Evolutionary conservation across 2,329 filamentous ascomycete genomes (phyloP), one percentile per base, ranked within the genome.

Genomic region (Myriosclerotinia scirpicola): DNA sequence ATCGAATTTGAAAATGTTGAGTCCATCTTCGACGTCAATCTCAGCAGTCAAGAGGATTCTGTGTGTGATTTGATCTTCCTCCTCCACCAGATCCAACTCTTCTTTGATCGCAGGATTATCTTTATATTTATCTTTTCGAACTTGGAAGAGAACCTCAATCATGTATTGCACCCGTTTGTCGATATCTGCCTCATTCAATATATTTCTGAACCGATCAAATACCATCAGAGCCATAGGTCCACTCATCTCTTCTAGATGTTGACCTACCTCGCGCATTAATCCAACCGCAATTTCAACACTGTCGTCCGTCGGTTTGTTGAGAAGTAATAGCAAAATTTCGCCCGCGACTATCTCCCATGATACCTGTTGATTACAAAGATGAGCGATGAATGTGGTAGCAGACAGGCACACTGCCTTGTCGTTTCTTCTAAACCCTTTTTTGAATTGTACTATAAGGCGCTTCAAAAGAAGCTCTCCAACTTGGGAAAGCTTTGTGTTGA

Each of bases 141-240:
- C 90, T 80, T 99, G 93, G 77, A 99, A 99, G 54, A 99, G 81
- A 7, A 98, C 95, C 78, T 99, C 95, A 67, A 99, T 94, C 91
- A 97, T 97, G 79, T 98, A 99, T 80, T 99, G 95, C n/a, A 94
- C 93, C 71, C 95, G 86, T 83, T 97, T 97, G 76, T 98, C 94
- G 77, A 99, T 97, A 75, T 95, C 93, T 54, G 93, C 93, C 78
- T 99, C 95, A 80, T 99, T 94, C 11, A 99, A 82, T 70, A 98
- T 97, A 73, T 90, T 94, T 73, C 95, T 84, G 81, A 99, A 96
- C 78, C 97, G 93, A 75, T 99, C 95, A 76, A 96, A 99, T 9
- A 99, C 92, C 34, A 90, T 91, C 71, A 94, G 86, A 40, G 93
- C 89, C 74, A 98, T 96, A 14, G 91, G 85, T 1, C 88, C 85